Evolutionary conservation across 179 eudicot species (phyloP).

Genomic region (Carnegiea gigantea): DNA sequence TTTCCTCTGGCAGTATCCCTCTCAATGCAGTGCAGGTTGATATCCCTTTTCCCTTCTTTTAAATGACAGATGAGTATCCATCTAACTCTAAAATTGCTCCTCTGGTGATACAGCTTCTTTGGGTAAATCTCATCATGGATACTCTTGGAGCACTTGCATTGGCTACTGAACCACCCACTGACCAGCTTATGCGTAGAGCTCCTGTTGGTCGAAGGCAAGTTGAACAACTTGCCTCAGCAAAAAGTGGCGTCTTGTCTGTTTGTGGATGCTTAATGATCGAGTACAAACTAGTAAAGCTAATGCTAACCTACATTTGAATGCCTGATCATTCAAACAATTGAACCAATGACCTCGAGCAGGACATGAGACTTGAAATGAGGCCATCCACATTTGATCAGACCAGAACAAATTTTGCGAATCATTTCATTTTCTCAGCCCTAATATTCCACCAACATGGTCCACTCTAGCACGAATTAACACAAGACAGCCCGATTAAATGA

Average conservation of each 20-base stretch:
- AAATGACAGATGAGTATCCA: background rate
- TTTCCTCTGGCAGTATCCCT: constrained; percentile 83
- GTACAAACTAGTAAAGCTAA: no score
- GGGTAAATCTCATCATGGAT: constrained; percentile 99
- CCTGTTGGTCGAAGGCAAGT: constrained; percentile 93
- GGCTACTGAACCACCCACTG: constrained; percentile 98
- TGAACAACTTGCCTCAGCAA: constrained; percentile 13
- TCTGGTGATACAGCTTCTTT: constrained; percentile 61
- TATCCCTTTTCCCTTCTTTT: constrained; percentile 5
- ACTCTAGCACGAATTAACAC: no score
- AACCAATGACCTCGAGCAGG: background rate
- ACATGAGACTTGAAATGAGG: background rate
- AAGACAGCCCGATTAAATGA: background rate
- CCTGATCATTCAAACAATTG: background rate
- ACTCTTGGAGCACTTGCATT: constrained; percentile 95
- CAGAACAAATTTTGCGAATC: no score
- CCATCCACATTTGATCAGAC: background rate
- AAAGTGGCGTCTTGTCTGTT: background rate
- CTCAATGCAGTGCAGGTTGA: constrained; percentile 84
- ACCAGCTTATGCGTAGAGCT: constrained; percentile 80
- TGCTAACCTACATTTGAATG: background rate
- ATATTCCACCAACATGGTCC: no score
- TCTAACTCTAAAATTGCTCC: background rate
- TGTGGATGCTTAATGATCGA: background rate
- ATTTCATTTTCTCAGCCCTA: no score